A percentile compares a stretch with the other conserved stretches of the same genome.
Evolutionary conservation across 1,284 basidiomycete species (phyloP).

Genomic region (Coniophora puteana): DNA sequence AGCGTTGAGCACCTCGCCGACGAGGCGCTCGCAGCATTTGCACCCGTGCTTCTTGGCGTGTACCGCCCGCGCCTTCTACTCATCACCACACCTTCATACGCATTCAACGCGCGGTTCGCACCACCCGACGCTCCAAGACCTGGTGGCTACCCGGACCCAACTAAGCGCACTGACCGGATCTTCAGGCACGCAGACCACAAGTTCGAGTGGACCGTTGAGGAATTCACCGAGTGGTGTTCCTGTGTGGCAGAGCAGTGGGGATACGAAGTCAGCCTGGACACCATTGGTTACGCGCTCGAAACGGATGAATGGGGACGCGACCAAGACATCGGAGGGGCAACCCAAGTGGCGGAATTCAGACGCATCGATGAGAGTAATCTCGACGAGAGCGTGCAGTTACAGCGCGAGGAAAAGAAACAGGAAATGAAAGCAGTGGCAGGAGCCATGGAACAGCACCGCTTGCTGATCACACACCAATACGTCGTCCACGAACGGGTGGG

Average conservation of each 20-base stretch:
- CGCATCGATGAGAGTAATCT: conserved; percentile 35
- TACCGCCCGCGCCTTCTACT: conserved; percentile 81
- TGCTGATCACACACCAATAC: conserved; percentile 51
- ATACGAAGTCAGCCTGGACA: conserved; percentile 55
- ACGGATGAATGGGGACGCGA: conserved; percentile 70
- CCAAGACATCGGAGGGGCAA: conserved; percentile 60
- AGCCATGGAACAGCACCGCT: conserved; percentile 38
- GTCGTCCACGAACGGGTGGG: conserved; percentile 43
- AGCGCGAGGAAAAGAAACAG: conserved; percentile 34
- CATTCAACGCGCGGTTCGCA: conserved; percentile 86
- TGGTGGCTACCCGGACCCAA: conserved; percentile 70
- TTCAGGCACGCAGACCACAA: conserved; percentile 88
- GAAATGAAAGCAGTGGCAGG: conserved; percentile 26
- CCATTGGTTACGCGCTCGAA: conserved; percentile 55
- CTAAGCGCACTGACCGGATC: conserved; percentile 65
- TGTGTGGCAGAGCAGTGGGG: conserved; percentile 69
- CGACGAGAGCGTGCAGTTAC: conserved; percentile 21
- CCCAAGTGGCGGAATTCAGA: conserved; percentile 70
- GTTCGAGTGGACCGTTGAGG: conserved; percentile 86
- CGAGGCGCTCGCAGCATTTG: conserved; percentile 69
- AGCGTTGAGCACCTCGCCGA: conserved; percentile 88
- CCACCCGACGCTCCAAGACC: conserved; percentile 47
- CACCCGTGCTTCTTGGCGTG: conserved; percentile 76
- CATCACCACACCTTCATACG: conserved; percentile 88
- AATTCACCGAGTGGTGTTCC: conserved; percentile 75